A percentile compares a stretch with the other conserved stretches of the same genome.
Conservation (phyloP, 345 rosid genomes). For the Geranium brycei region DNA sequence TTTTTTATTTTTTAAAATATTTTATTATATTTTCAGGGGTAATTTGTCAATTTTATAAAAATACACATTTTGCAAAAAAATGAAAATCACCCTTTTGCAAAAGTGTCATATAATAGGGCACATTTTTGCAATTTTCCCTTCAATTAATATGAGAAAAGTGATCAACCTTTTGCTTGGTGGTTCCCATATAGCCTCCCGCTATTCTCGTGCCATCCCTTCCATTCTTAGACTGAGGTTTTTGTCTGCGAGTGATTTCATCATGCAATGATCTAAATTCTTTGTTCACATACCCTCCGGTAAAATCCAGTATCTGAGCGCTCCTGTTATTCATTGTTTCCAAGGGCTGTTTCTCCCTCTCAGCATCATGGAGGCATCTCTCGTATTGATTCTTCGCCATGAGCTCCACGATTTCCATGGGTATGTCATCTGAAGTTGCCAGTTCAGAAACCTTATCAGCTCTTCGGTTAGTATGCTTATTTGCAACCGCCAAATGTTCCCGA, state of each 20-base stretch:
- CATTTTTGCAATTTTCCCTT: slow-evolving; percentile 1
- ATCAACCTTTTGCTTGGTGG: slow-evolving; percentile 27
- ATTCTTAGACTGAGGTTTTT: slow-evolving; percentile 25
- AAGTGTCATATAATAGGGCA: not conserved
- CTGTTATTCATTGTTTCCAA: slow-evolving; percentile 23
- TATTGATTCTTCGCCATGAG: slow-evolving; percentile 85
- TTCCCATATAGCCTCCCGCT: slow-evolving; percentile 19
- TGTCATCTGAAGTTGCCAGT: slow-evolving; percentile 53
- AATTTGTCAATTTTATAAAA: no score
- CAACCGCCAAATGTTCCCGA: slow-evolving; percentile 19
- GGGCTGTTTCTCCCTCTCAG: slow-evolving; percentile 30
- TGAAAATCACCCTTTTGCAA: no score
- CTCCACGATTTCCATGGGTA: slow-evolving; percentile 91
- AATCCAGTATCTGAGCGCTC: slow-evolving; percentile 29
- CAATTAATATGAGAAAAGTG: slow-evolving; percentile 26
- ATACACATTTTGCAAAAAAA: no score
- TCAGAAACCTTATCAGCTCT: slow-evolving; percentile 35
- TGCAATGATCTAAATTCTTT: slow-evolving; percentile 24
- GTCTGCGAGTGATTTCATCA: slow-evolving; percentile 28
- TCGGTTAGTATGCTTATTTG: slow-evolving; percentile 22
- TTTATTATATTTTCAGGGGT: no score
- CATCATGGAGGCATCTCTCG: slow-evolving; percentile 72
- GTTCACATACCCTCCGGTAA: slow-evolving; percentile 27
- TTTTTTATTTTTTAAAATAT: no score
- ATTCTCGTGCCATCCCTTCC: slow-evolving; percentile 25